Percentiles rank a stretch among this genome's conserved stretches.
Evolutionary conservation across 257 asterid species (phyloP).

Genomic region (Capsicum baccatum): DNA sequence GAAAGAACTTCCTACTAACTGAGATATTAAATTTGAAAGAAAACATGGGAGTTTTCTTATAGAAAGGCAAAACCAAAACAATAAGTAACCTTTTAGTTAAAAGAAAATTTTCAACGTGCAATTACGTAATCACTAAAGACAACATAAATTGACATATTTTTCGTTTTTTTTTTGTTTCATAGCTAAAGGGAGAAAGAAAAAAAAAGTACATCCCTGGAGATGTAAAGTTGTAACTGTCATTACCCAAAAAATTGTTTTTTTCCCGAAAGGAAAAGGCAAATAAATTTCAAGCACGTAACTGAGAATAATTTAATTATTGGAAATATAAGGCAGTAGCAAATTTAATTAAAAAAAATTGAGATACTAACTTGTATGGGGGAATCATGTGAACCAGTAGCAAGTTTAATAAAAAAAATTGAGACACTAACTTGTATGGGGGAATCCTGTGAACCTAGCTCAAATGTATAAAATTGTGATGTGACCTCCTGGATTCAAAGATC

Average conservation of each 20-base stretch:
- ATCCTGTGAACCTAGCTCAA: background rate
- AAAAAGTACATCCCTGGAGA: background rate
- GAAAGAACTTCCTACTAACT: slow-evolving; percentile 7
- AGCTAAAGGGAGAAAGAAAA: background rate
- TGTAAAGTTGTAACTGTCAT: slow-evolving; percentile 20
- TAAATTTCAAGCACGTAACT: slow-evolving; percentile 13
- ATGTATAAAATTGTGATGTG: too few species aligned
- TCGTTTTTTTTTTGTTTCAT: background rate
- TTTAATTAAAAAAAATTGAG: background rate
- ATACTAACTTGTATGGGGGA: background rate
- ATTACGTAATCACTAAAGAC: slow-evolving; percentile 11
- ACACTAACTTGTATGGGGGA: background rate
- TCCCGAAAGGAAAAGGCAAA: background rate
- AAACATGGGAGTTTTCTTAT: background rate
- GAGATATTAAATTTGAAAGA: slow-evolving; percentile 9
- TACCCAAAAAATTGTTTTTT: background rate
- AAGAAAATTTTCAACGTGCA: background rate
- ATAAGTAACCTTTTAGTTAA: background rate
- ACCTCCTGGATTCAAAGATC: too few species aligned
- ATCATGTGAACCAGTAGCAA: background rate
- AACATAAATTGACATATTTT: background rate
- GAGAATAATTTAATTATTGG: background rate
- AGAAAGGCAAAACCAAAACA: background rate
- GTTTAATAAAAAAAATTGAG: background rate
- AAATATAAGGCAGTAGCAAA: background rate